Evolutionary conservation across 495 filamentous ascomycete species (phyloP).

Genomic region (Trichoderma parareesei): DNA sequence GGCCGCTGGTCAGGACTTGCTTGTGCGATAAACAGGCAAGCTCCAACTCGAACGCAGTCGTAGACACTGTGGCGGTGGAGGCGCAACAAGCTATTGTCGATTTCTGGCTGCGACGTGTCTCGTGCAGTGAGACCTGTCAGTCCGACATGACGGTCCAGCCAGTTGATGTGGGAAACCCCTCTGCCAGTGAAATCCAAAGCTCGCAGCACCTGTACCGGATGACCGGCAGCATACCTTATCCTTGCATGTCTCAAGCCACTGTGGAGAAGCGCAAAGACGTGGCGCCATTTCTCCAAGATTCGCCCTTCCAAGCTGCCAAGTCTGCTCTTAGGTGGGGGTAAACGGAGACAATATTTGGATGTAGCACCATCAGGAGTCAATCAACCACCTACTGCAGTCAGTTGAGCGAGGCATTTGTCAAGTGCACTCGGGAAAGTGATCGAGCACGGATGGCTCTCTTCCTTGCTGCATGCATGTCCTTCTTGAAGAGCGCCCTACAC

Average conservation of each 20-base stretch:
- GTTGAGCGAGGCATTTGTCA: too few species aligned
- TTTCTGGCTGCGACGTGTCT: neutral
- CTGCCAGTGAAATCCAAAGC: conserved; percentile 6
- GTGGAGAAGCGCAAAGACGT: conserved; percentile 3
- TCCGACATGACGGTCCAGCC: conserved; percentile 2
- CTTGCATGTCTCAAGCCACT: neutral
- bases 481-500: too few species aligned
- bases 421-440: too few species aligned
- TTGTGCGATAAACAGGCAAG: too few species aligned
- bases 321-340: neutral
- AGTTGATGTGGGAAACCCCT: neutral
- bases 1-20: neutral
- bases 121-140: conserved; percentile 5
- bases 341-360: neutral
- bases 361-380: neutral
- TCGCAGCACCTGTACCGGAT: conserved; percentile 4
- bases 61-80: neutral
- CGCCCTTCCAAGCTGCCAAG: neutral
- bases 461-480: too few species aligned
- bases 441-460: too few species aligned
- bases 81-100: neutral
- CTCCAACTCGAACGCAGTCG: too few species aligned
- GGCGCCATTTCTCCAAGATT: conserved; percentile 3
- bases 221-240: neutral
- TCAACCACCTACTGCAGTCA: neutral